Conservation (phyloP, 148 eudicot genomes). For the Heliosperma pusillum region DNA sequence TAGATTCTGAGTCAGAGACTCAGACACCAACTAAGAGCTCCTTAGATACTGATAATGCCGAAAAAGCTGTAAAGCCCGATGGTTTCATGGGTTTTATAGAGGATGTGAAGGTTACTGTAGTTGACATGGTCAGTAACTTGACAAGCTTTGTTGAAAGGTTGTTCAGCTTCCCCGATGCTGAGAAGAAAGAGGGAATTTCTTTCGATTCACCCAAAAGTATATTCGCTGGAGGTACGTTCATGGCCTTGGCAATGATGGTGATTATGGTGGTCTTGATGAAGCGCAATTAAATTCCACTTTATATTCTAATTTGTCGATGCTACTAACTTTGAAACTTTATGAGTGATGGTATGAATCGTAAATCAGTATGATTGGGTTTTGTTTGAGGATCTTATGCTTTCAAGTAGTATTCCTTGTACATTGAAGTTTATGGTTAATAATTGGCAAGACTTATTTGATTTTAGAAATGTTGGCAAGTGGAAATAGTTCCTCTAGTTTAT, state of each 20-base stretch:
- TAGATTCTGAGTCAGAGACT: conserved; percentile 7
- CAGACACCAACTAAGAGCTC: conserved; percentile 23
- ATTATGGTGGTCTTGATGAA: conserved; percentile 55
- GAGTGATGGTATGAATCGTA: neutral
- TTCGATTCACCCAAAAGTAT: conserved; percentile 6
- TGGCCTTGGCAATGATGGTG: conserved; percentile 78
- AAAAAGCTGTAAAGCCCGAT: conserved; percentile 22
- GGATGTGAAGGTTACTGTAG: conserved; percentile 41
- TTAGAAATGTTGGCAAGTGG: neutral
- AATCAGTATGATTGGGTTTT: neutral
- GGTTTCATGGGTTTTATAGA: conserved; percentile 32
- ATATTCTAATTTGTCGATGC: conserved; percentile 45
- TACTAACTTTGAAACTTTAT: conserved; percentile 8
- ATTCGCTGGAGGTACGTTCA: conserved; percentile 45
- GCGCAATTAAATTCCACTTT: conserved; percentile 31
- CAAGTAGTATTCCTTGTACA: conserved; percentile 3
- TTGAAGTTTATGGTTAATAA: neutral
- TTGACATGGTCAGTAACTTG: conserved; percentile 50
- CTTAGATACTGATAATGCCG: conserved; percentile 17
- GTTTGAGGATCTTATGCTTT: conserved; percentile 1
- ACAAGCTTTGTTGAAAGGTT: conserved; percentile 47
- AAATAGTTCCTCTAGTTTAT: too few relatives aligned
- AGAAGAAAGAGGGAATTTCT: conserved; percentile 5
- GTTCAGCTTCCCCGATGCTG: conserved; percentile 27
- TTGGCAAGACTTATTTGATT: neutral